These are phyloP conservation scores for Williopsis jadinii DNA, from an alignment of 1,139 yeast genomes.

Conservation along the genomic window DNA sequence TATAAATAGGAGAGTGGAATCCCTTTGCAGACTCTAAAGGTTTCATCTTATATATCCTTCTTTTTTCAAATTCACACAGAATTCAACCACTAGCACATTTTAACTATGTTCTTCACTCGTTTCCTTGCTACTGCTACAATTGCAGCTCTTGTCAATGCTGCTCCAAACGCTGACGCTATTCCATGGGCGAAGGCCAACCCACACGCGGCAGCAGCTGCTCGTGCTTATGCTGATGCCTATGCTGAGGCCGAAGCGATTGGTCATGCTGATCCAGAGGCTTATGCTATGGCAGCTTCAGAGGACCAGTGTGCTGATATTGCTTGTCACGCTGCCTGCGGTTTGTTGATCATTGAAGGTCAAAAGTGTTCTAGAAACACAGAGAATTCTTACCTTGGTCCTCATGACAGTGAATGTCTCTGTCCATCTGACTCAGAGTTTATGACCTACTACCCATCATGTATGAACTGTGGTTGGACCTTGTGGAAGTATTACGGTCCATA, in stretches of 20 bases:
- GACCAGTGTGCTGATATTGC: constrained; percentile 4
- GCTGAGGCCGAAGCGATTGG: constrained; percentile 4
- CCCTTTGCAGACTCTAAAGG: too few species aligned
- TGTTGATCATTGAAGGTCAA: constrained; percentile 3
- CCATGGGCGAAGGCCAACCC: constrained; percentile 7
- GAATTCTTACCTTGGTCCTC: constrained; percentile 14
- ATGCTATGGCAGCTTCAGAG: constrained; percentile 4
- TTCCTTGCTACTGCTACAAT: not conserved
- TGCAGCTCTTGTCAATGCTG: not conserved
- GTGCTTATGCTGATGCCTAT: constrained; percentile 4
- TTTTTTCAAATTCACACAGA: too few species aligned
- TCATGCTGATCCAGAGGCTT: constrained; percentile 6
- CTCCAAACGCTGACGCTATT: not conserved
- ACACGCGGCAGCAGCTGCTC: constrained; percentile 3
- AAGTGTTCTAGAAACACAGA: constrained; percentile 1
- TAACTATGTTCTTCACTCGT: too few species aligned
- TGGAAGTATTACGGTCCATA: constrained; percentile 24
- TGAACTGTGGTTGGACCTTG: constrained; percentile 28
- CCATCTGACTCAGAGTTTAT: constrained; percentile 16
- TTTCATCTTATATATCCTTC: too few species aligned
- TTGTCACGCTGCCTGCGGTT: constrained; percentile 4
- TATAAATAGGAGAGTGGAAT: too few species aligned
- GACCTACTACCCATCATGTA: constrained; percentile 19
- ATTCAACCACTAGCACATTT: too few species aligned
- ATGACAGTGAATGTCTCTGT: constrained; percentile 23